Conservation (phyloP, 768 basidiomycete species). For the Coprinellus aureogranulatus region DNA sequence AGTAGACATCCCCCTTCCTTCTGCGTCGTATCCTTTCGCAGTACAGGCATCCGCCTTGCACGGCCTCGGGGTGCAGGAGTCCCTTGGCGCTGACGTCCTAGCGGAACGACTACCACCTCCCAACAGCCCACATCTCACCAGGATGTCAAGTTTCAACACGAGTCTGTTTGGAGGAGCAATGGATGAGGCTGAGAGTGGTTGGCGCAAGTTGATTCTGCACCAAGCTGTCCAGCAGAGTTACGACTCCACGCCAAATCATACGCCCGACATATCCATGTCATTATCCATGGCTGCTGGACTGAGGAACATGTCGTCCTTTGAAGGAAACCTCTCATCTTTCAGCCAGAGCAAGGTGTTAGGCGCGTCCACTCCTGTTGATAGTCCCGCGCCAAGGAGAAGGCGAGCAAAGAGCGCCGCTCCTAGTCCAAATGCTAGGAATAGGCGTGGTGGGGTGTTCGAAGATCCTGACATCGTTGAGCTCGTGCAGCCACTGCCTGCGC, state of each 20-base stretch:
- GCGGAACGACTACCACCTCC: constrained; percentile 73
- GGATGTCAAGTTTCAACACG: constrained; percentile 56
- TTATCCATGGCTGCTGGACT: too few relatives aligned
- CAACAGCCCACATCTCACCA: constrained; percentile 47
- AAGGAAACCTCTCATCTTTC: too few relatives aligned
- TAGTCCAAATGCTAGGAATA: neutral
- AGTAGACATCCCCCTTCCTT: constrained; percentile 74
- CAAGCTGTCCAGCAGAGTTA: too few relatives aligned
- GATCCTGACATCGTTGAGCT: neutral
- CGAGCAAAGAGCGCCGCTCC: neutral
- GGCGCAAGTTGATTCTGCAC: constrained; percentile 20
- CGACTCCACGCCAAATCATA: neutral
- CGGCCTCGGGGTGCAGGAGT: constrained; percentile 71
- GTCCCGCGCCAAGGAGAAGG: neutral
- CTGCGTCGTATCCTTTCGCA: constrained; percentile 67
- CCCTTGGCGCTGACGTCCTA: constrained; percentile 70
- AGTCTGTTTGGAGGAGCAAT: too few relatives aligned
- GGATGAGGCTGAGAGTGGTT: constrained; percentile 50
- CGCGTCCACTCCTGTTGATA: neutral
- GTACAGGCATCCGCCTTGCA: constrained; percentile 73
- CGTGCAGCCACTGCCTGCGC: too few relatives aligned
- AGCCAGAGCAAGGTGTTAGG: neutral
- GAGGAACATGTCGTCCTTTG: too few relatives aligned
- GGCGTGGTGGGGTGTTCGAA: neutral
- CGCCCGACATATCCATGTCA: neutral